Conservation (phyloP, 2,329 filamentous ascomycete species). For the Monilinia vaccinii-corymbosi region DNA sequence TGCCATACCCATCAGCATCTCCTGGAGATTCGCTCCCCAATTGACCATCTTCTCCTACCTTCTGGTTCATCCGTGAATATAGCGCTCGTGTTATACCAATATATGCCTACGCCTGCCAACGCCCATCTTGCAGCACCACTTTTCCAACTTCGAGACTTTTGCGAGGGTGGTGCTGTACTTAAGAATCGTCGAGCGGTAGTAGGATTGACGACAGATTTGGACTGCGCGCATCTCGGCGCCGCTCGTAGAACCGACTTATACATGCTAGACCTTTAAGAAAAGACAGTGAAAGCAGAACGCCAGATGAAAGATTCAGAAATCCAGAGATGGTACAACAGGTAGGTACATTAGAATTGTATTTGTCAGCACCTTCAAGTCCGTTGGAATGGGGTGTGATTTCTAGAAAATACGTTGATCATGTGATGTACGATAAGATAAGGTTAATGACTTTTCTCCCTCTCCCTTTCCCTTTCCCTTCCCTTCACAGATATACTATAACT, state of each 20-base stretch:
- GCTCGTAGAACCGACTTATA: slow-evolving; percentile 23
- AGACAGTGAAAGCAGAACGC: slow-evolving; percentile 5
- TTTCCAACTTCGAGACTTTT: slow-evolving; percentile 75
- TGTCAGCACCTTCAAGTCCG: slow-evolving; percentile 22
- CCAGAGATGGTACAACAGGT: not conserved
- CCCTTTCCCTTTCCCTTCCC: not conserved
- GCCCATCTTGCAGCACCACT: slow-evolving; percentile 64
- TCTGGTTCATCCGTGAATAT: slow-evolving; percentile 76
- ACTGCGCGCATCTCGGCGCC: slow-evolving; percentile 19
- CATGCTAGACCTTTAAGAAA: slow-evolving; percentile 17
- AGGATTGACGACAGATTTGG: slow-evolving; percentile 13
- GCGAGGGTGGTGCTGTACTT: slow-evolving; percentile 46
- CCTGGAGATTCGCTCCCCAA: not conserved
- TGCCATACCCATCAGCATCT: slow-evolving; percentile 21
- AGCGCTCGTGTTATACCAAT: slow-evolving; percentile 89
- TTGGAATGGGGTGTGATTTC: not conserved
- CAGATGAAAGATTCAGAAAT: slow-evolving; percentile 20
- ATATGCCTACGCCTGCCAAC: slow-evolving; percentile 66
- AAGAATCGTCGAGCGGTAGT: slow-evolving; percentile 38
- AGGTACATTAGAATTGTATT: slow-evolving; percentile 15
- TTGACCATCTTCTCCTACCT: slow-evolving; percentile 44
- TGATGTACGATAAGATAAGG: slow-evolving; percentile 6
- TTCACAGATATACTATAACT: not conserved
- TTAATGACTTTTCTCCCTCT: not conserved
- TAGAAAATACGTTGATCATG: not conserved